phyloP scores from a whole-genome alignment of 108 stramenopile species.

The Seminavis robusta region DNA sequence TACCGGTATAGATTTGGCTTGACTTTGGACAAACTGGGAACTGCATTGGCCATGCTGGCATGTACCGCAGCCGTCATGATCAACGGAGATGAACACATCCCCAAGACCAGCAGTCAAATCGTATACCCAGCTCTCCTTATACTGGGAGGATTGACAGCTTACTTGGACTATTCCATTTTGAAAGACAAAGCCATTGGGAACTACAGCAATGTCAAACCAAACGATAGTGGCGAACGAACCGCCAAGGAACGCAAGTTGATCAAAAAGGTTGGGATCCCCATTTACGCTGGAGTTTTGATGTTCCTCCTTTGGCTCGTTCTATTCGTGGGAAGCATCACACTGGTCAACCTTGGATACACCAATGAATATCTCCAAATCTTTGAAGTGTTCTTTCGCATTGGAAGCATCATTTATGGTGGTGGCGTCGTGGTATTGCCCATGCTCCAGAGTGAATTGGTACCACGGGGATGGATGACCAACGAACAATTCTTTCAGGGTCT shows the following conservation, averaged over 20 bases:
- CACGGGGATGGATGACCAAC: conserved; percentile 78
- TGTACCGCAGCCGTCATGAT: conserved; percentile 71
- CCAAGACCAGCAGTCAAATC: conserved; percentile 56
- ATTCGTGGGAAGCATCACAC: conserved; percentile 41
- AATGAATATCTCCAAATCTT: conserved; percentile 84
- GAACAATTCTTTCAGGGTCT: conserved; percentile 66
- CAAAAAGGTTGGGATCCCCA: conserved; percentile 64
- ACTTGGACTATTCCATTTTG: conserved; percentile 41
- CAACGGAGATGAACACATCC: conserved; percentile 77
- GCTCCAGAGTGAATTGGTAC: conserved; percentile 89
- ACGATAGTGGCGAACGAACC: conserved; percentile 3
- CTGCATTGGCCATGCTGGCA: conserved; percentile 47
- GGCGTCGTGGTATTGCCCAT: conserved; percentile 93
- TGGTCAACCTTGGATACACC: conserved; percentile 35
- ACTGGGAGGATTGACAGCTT: conserved; percentile 63
- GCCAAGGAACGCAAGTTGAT: conserved; percentile 41
- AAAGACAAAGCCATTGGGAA: conserved; percentile 23
- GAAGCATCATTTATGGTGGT: conserved; percentile 90
- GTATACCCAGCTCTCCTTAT: conserved; percentile 77
- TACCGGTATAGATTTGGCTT: no score
- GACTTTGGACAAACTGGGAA: conserved; percentile 27
- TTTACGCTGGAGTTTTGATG: conserved; percentile 57
- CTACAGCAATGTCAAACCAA: conserved; percentile 6
- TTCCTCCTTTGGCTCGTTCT: conserved; percentile 65
- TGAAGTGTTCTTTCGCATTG: conserved; percentile 86